Percentiles rank a stretch among this genome's conserved stretches.
These are phyloP conservation scores for Monosporascus cannonballus DNA, from an alignment of 2,329 filamentous ascomycete species.

Conservation along the genomic window DNA sequence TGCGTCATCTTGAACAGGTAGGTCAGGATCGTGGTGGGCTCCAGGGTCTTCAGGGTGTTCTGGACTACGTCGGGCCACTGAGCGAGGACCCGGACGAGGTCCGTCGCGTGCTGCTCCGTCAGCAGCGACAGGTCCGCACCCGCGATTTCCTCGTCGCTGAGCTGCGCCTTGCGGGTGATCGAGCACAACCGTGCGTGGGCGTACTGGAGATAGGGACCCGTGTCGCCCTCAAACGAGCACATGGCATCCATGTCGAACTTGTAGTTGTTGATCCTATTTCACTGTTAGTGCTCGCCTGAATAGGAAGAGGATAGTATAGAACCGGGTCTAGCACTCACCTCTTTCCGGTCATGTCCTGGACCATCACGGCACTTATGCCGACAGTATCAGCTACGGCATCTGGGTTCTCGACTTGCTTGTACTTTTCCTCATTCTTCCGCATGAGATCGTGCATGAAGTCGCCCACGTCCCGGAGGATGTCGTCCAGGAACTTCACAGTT, in stretches of 20 bases:
- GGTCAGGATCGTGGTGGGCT: conserved; percentile 61
- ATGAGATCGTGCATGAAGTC: conserved; percentile 99
- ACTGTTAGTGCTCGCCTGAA: neutral
- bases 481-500: conserved; percentile 54
- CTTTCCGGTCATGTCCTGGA: conserved; percentile 97
- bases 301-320: conserved; percentile 14
- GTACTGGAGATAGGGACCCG: conserved; percentile 68
- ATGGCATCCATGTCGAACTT: conserved; percentile 66
- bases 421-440: conserved; percentile 85
- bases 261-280: conserved; percentile 39
- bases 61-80: conserved; percentile 82
- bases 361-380: conserved; percentile 93
- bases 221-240: conserved; percentile 69
- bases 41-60: conserved; percentile 79
- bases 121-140: conserved; percentile 54
- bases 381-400: conserved; percentile 77
- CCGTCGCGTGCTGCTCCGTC: conserved; percentile 50
- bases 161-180: conserved; percentile 25
- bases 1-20: conserved; percentile 68
- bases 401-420: conserved; percentile 81
- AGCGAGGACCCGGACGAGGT: conserved; percentile 65
- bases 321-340: conserved; percentile 44
- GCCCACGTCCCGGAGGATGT: conserved; percentile 71
- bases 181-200: conserved; percentile 57
- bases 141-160: conserved; percentile 30